Evolutionary conservation across 148 eudicot genomes (phyloP), one percentile per base, ranked within the genome.

Genomic region (Rhododendron ferrugineum): DNA sequence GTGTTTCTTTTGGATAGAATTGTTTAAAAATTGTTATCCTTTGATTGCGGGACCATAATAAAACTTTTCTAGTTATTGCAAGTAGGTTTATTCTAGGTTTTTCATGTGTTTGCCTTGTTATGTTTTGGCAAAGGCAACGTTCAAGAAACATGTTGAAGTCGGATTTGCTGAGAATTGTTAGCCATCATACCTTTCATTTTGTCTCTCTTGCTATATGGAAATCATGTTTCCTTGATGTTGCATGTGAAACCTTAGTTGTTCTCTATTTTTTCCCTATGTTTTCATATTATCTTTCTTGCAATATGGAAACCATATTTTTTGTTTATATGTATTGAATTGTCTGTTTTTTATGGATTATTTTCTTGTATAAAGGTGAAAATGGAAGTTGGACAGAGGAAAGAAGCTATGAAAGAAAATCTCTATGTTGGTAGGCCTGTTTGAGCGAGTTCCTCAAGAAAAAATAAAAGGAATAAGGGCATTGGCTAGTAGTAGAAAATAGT

Each of bases 321-420:
- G 30, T 28, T 68, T 42, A 58, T 37, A 73, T 15, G 44, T 18
- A 81, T 58, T 54, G 44, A 37, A 34, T 32, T 40, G 0, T 37
- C 6, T 56, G 8, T 22, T 60, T 18, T 20, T 4, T 54, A 4
- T 15, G 44, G 40, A 18, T 22, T 80, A 58, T 80, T 56, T 54
- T 81, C 72, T 34, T 56, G 14, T 18, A 5, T 54, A 36, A 79
- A 79, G 11, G 82, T 4, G 16, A 49, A 73, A 32, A 34, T 0
- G 7, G 42, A 79, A 50, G 20, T 34, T 5, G 28, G 44, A 30
- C 18, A 15, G 44, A 6, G 58, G 82, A 54, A 79, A 47, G 20
- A 79, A 78, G 78, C 80, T 49, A 22, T 46, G 34, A 78, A n/a
- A 79, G 40, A 15, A 50, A 79, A 47, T 49, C 42, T 79, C 80